Evolutionary conservation across 2,329 filamentous ascomycete species (phyloP).

Genomic region (Botryosphaeria dothidea): DNA sequence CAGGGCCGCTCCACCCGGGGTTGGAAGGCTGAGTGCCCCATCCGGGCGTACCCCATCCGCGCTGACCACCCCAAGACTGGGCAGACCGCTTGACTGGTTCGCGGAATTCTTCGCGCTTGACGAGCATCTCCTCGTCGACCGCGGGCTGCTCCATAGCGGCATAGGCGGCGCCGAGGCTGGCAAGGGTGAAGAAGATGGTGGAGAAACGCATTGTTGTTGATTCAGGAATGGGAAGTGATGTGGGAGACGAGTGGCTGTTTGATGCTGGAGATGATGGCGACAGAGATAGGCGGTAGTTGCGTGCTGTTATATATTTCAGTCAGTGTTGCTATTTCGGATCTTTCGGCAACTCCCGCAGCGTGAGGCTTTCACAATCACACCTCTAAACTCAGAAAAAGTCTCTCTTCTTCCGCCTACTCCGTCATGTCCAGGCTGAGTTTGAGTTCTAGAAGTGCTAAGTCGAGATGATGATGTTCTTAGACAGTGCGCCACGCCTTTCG

Average conservation of each 20-base stretch:
- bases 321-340: too few relatives aligned
- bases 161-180: background rate
- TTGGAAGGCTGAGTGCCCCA: too few relatives aligned
- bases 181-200: background rate
- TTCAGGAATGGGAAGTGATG: background rate
- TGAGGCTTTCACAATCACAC: background rate
- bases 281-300: background rate
- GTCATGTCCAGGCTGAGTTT: background rate
- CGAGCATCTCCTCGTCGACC: background rate
- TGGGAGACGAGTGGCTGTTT: background rate
- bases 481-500: background rate
- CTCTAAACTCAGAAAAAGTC: background rate
- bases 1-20: too few relatives aligned
- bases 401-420: background rate
- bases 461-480: background rate
- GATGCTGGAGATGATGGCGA: background rate
- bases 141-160: background rate
- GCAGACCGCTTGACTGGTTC: background rate
- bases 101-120: background rate
- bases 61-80: background rate
- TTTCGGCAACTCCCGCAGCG: too few relatives aligned
- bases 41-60: background rate
- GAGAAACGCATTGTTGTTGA: background rate
- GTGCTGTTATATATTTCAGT: background rate
- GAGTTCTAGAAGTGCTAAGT: background rate